Percentiles rank a stretch among this genome's conserved stretches.
These are phyloP conservation scores for Aspergillus sparsus DNA, from an alignment of 495 filamentous ascomycete genomes.

Conservation along the genomic window DNA sequence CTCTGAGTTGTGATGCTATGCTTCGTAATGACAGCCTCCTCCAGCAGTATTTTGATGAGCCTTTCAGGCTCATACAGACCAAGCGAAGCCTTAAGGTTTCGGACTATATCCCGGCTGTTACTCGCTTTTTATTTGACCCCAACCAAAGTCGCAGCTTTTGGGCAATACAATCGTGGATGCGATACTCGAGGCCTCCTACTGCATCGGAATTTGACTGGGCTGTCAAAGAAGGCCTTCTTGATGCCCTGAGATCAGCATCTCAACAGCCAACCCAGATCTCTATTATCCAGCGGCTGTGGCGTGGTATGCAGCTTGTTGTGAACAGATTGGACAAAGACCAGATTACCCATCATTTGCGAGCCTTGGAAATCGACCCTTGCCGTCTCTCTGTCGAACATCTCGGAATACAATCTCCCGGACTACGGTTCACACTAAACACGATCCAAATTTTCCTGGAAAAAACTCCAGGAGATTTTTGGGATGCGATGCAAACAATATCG, in stretches of 20 bases:
- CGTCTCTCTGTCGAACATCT: slow-evolving; percentile 76
- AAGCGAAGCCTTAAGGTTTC: slow-evolving; percentile 69
- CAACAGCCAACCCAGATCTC: slow-evolving; percentile 50
- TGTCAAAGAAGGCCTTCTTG: slow-evolving; percentile 63
- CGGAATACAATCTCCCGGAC: slow-evolving; percentile 55
- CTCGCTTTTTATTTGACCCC: slow-evolving; percentile 73
- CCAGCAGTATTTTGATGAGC: slow-evolving; percentile 65
- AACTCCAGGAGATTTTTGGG: slow-evolving; percentile 79
- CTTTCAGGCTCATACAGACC: slow-evolving; percentile 73
- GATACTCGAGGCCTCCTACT: slow-evolving; percentile 57
- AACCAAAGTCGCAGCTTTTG: slow-evolving; percentile 61
- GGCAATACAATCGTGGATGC: slow-evolving; percentile 67
- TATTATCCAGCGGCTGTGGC: slow-evolving; percentile 70
- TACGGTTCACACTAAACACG: slow-evolving; percentile 63
- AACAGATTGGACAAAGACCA: slow-evolving; percentile 68
- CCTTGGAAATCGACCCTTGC: slow-evolving; percentile 77
- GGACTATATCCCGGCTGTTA: slow-evolving; percentile 74
- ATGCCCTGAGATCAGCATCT: slow-evolving; percentile 39
- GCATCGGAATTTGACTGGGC: slow-evolving; percentile 80
- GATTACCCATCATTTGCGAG: slow-evolving; percentile 74
- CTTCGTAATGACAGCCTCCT: slow-evolving; percentile 55
- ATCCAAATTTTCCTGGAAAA: slow-evolving; percentile 69
- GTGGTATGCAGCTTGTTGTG: slow-evolving; percentile 69
- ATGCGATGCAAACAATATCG: slow-evolving; percentile 75
- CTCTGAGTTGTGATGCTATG: slow-evolving; percentile 62